Evolutionary conservation across 768 basidiomycete genomes (phyloP).

Genomic region (Paxillus rubicundulus): DNA sequence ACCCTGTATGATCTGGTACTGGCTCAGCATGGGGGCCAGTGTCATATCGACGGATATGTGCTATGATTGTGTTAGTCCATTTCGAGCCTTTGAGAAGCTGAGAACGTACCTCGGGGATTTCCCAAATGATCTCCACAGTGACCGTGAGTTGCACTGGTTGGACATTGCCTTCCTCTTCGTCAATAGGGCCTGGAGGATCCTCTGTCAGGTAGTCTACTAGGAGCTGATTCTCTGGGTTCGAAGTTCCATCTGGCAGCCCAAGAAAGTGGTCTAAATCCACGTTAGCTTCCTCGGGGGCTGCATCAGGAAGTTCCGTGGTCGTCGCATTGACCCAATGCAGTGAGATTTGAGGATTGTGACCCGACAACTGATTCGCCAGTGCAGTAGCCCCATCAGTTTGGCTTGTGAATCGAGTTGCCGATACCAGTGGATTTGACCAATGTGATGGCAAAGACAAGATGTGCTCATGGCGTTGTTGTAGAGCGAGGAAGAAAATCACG

Average conservation of each 20-base stretch:
- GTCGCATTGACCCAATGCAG: neutral
- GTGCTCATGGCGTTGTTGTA: slow-evolving; percentile 7
- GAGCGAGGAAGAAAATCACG: neutral
- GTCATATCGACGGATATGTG: neutral
- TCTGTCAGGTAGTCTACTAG: neutral
- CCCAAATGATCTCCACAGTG: neutral
- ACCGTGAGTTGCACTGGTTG: no score
- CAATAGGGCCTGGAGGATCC: neutral
- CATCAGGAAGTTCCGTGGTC: neutral
- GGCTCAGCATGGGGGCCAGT: neutral
- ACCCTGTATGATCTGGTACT: neutral
- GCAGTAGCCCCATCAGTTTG: slow-evolving; percentile 7
- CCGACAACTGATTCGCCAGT: neutral
- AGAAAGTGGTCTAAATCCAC: neutral
- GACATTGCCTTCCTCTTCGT: neutral
- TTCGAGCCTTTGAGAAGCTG: neutral
- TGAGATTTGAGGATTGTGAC: neutral
- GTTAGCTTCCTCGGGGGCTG: neutral
- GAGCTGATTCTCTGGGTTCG: neutral
- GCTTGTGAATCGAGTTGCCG: neutral
- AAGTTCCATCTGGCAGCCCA: neutral
- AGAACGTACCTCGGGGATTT: neutral
- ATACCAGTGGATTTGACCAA: slow-evolving; percentile 20
- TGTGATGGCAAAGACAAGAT: slow-evolving; percentile 10
- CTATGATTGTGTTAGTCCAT: neutral